Evolutionary conservation across 129 eudicot genomes (phyloP), one percentile per base, ranked within the genome.

Genomic region (Lonicera japonica): DNA sequence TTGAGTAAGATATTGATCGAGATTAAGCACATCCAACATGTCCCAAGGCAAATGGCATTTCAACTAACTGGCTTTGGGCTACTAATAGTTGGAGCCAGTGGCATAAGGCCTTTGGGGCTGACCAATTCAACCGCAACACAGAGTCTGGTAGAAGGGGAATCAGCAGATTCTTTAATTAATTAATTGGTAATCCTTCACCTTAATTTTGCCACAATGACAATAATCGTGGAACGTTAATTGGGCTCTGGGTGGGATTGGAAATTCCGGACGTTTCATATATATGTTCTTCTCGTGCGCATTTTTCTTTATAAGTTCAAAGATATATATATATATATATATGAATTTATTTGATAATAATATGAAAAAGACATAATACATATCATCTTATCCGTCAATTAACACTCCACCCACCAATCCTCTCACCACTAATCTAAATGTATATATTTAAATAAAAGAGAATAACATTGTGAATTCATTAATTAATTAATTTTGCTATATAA

Each of bases 141-240:
- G 78, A 79, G 15, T 70, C 85, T 1, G 85, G 81, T 15, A 75
- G 68, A 58, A 45, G 75, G 21, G 85, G 85, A 46, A 79, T 67
- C 11, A 75, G 68, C 23, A 79, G 85, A 56, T 79, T 79, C 74
- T 79, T n/a, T n/a, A n/a, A n/a, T n/a, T n/a, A n/a, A n/a, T 79
- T 66, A 79, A 79, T 17, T 79, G 85, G 85, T 79, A 79, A 77
- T 79, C 70, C 71, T 79, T 75, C 71, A 79, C 85, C 11, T 70
- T 66, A 79, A 80, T 1, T 79, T 79, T 5, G 85, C 85, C 1
- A 67, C 85, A 0, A n/a, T 79, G 64, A 79, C 85, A 22, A 8
- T 75, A 11, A 75, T 79, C 5, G 81, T 79, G 25, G 1, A 24
- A 75, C 23, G n/a, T 79, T 52, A 75, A 68, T 45, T 79, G 85